Percentiles rank a stretch among this genome's conserved stretches.
Evolutionary conservation across 2,329 filamentous ascomycete genomes (phyloP).

Genomic region (Macroventuria anomochaeta): DNA sequence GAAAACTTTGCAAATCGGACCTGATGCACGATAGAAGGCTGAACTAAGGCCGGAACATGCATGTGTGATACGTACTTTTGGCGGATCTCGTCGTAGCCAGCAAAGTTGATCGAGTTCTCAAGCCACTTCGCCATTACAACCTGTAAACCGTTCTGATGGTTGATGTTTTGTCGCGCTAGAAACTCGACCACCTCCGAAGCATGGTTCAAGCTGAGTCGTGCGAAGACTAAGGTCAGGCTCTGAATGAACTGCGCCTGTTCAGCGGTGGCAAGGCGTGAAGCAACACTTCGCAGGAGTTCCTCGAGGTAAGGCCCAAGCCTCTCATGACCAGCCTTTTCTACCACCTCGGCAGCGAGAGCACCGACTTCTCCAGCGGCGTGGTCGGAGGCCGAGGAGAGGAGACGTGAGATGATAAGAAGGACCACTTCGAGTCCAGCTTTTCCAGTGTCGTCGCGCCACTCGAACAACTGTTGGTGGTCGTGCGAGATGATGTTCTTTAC

Average conservation of each 20-base stretch:
- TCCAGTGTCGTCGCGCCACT: conserved; percentile 78
- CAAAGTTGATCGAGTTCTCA: conserved; percentile 95
- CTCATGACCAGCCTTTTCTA: conserved; percentile 93
- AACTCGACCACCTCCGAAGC: conserved; percentile 92
- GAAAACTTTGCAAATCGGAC: not conserved
- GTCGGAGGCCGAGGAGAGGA: conserved; percentile 83
- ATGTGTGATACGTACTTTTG: conserved; percentile 75
- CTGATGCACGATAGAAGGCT: not conserved
- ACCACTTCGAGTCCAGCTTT: conserved; percentile 88
- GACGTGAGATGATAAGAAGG: conserved; percentile 87
- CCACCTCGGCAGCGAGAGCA: conserved; percentile 88
- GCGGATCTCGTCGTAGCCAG: conserved; percentile 96
- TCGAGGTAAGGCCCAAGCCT: conserved; percentile 88
- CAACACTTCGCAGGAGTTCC: conserved; percentile 87
- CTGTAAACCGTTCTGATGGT: conserved; percentile 79
- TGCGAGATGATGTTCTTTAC: conserved; percentile 90
- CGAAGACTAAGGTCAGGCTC: conserved; percentile 93
- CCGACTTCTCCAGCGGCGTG: conserved; percentile 96
- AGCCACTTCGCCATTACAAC: conserved; percentile 95
- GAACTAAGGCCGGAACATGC: not conserved
- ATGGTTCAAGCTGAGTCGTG: conserved; percentile 82
- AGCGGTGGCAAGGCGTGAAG: conserved; percentile 80
- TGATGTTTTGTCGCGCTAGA: conserved; percentile 81
- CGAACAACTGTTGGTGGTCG: conserved; percentile 87
- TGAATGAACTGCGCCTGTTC: conserved; percentile 91